Evolutionary conservation across 306 rosid species (phyloP).

Genomic region (Sindora glabra): DNA sequence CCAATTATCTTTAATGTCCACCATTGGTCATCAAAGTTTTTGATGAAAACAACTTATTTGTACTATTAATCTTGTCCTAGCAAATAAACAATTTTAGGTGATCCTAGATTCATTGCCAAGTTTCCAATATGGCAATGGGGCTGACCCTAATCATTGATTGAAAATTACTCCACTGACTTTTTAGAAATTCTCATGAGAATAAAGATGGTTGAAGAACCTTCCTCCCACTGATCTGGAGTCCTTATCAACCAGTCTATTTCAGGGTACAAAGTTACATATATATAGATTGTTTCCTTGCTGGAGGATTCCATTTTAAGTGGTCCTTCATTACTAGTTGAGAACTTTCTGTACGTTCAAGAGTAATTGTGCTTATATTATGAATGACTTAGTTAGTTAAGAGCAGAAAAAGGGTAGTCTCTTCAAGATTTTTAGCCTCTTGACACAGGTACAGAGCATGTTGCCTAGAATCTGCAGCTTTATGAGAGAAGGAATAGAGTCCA

Average conservation of each 20-base stretch:
- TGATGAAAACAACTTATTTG: neutral
- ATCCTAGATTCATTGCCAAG: slow-evolving; percentile 23
- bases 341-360: neutral
- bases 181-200: slow-evolving; percentile 34
- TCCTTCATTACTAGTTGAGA: slow-evolving; percentile 39
- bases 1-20: too few relatives aligned
- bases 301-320: slow-evolving; percentile 27
- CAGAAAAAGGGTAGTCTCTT: too few relatives aligned
- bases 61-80: neutral
- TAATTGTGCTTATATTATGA: neutral
- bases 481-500: slow-evolving; percentile 5
- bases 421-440: neutral
- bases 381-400: too few relatives aligned
- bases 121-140: slow-evolving; percentile 32
- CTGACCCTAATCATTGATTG: slow-evolving; percentile 52
- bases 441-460: slow-evolving; percentile 4
- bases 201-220: slow-evolving; percentile 29
- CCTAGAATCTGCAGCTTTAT: slow-evolving; percentile 27
- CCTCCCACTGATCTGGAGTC: slow-evolving; percentile 34
- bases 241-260: slow-evolving; percentile 38
- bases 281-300: slow-evolving; percentile 25
- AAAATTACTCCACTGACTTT: slow-evolving; percentile 40
- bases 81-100: neutral
- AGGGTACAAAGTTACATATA: slow-evolving; percentile 29
- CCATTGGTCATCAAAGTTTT: neutral